Evolutionary conservation across 2,329 filamentous ascomycete genomes (phyloP), one percentile per base, ranked within the genome.

Genomic region (Tolypocladium tropicale): DNA sequence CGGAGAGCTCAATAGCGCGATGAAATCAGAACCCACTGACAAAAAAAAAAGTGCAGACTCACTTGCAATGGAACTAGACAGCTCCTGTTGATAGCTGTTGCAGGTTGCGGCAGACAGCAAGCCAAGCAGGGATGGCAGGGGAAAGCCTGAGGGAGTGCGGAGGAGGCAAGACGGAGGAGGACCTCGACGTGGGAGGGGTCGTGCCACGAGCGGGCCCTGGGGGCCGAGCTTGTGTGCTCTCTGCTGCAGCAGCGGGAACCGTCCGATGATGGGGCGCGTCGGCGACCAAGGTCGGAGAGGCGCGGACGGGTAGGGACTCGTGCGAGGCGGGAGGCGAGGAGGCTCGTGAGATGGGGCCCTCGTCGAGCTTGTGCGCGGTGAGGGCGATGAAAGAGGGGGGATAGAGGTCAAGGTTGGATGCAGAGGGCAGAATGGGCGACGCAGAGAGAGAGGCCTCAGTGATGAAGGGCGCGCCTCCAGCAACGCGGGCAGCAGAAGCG

Each of bases 171-270:
- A 4, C 36, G 51, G 49, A 48, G 16, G 48, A 23, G 16, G 54
- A 39, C n/a, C n/a, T n/a, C n/a, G n/a, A n/a, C n/a, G 12, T 33
- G 52, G 25, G 49, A 57, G 49, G 53, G 56, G 50, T 52, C 50
- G 41, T 52, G 49, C 53, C 46, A 49, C 28, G 25, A 28, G 28
- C 46, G 25, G 46, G 28, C 46, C 25, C 28, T 48, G 43, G 43
- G 14, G 43, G 25, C 43, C 43, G 11, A 32, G 46, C 34, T 14
- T 18, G 16, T 28, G 25, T 11, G 25, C 46, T 30, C 46, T 30
- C 6, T 49, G 46, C 25, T 2, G 46, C 46, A n/a, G 9, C 46
- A 30, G 46, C n/a, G 46, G 46, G 25, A 49, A 32, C 46, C 25
- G 16, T 7, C 16, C 25, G 25, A 11, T 28, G 28, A n/a, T 18